phyloP scores from a whole-genome alignment of 345 rosid genomes.

The Reutealis trisperma region DNA sequence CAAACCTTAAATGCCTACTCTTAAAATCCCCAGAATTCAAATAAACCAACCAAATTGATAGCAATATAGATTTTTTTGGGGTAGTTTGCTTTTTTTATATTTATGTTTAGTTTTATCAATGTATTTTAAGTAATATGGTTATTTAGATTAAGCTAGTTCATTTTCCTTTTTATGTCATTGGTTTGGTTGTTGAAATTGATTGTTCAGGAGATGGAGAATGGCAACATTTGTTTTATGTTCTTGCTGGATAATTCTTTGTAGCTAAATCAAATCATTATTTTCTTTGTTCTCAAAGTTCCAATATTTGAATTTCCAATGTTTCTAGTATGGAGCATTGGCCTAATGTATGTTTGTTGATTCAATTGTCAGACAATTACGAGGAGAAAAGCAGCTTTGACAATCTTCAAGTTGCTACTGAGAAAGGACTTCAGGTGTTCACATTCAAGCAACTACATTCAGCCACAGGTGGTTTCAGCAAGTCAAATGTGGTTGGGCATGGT shows the following conservation, averaged over 20 bases:
- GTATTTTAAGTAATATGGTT: background rate
- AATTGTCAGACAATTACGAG: slow-evolving; percentile 40
- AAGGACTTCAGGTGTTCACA: slow-evolving; percentile 66
- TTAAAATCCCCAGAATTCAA: background rate
- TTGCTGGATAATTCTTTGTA: background rate
- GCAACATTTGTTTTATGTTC: background rate
- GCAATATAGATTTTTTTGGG: background rate
- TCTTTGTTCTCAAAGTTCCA: background rate
- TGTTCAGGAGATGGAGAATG: background rate
- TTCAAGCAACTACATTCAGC: slow-evolving; percentile 88
- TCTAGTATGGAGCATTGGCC: background rate
- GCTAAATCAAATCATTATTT: background rate
- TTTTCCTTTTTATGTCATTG: background rate
- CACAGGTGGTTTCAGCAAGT: slow-evolving; percentile 85
- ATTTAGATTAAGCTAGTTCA: background rate
- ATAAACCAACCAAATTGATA: background rate
- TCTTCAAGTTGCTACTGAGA: slow-evolving; percentile 43
- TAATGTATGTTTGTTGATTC: background rate
- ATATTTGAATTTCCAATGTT: background rate
- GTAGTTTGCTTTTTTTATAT: background rate
- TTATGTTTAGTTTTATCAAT: background rate
- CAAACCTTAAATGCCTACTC: background rate
- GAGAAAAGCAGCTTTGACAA: slow-evolving; percentile 44
- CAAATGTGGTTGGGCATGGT: slow-evolving; percentile 60
- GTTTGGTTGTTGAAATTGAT: background rate